A percentile compares a stretch with the other conserved stretches of the same genome.
Evolutionary conservation across 192 early-diverging fungal species (phyloP).

Genomic region (Dissophora globulifera): DNA sequence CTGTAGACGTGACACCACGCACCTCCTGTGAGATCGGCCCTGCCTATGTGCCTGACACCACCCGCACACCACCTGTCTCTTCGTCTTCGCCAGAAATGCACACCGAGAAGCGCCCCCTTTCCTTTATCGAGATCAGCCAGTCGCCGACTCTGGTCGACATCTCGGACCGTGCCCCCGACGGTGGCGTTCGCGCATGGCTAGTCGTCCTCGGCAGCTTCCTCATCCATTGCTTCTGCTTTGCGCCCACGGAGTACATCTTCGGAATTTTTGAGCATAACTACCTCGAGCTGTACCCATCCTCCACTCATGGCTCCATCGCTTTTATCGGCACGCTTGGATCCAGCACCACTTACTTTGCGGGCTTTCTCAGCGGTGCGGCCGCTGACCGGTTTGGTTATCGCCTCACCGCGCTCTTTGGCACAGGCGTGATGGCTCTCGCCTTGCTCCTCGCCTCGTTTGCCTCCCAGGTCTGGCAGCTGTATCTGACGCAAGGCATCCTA

Average conservation of each 20-base stretch:
- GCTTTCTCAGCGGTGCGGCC: conserved; percentile 37
- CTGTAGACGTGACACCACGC: conserved; percentile 43
- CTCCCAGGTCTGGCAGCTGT: conserved; percentile 73
- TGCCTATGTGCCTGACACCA: conserved; percentile 9
- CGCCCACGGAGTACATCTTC: conserved; percentile 57
- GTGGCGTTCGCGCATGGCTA: conserved; percentile 58
- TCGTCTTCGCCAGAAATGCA: conserved; percentile 6
- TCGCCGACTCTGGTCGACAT: conserved; percentile 45
- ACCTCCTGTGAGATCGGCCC: conserved; percentile 41
- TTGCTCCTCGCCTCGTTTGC: conserved; percentile 61
- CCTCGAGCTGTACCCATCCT: conserved; percentile 40
- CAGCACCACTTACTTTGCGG: conserved; percentile 31
- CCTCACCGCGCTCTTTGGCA: conserved; percentile 59
- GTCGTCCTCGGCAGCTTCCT: conserved; percentile 56
- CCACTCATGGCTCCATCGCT: conserved; percentile 51
- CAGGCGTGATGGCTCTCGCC: conserved; percentile 50
- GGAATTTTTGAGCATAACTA: conserved; percentile 56
- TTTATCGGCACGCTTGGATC: conserved; percentile 44
- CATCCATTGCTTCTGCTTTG: conserved; percentile 53
- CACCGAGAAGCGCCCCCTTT: conserved; percentile 33
- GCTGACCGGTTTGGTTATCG: conserved; percentile 62
- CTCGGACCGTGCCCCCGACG: conserved; percentile 52
- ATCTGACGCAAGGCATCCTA: conserved; percentile 78
- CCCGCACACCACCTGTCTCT: conserved; percentile 7
- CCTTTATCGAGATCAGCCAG: conserved; percentile 33